Conservation (phyloP, 1,139 yeast species). For the Zygoascus sp. region DNA sequence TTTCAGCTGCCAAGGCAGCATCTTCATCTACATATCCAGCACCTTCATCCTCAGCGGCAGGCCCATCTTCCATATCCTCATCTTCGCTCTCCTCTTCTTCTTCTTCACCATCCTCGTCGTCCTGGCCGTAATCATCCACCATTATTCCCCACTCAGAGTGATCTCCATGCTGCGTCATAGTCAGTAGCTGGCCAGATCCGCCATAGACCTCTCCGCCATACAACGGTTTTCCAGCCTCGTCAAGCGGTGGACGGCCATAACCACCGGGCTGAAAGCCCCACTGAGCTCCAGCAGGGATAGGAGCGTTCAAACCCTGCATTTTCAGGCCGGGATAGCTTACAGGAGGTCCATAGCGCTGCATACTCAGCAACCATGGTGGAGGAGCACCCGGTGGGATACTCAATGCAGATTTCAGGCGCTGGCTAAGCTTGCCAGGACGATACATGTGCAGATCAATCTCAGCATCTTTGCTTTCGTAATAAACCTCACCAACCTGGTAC, state of each 20-base stretch:
- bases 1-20: constrained; percentile 22
- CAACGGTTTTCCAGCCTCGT: constrained; percentile 33
- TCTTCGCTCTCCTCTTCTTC: constrained; percentile 28
- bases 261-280: constrained; percentile 42
- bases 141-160: constrained; percentile 33
- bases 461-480: constrained; percentile 70
- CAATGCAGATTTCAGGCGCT: constrained; percentile 58
- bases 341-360: constrained; percentile 76
- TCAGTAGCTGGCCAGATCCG: constrained; percentile 15
- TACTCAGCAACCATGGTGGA: constrained; percentile 78
- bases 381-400: constrained; percentile 60
- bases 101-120: constrained; percentile 32
- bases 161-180: constrained; percentile 21
- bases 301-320: constrained; percentile 51
- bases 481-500: constrained; percentile 68
- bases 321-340: constrained; percentile 70
- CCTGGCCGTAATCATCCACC: constrained; percentile 31
- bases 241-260: constrained; percentile 40
- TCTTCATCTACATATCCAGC: constrained; percentile 30
- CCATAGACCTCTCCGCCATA: constrained; percentile 38
- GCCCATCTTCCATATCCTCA: constrained; percentile 14
- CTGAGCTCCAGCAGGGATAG: constrained; percentile 38
- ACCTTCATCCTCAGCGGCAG: constrained; percentile 18
- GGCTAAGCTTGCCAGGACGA: constrained; percentile 67
- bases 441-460: constrained; percentile 43